Conservation (phyloP, 371 early-diverging fungal genomes). For the Mortierella sp. region DNA sequence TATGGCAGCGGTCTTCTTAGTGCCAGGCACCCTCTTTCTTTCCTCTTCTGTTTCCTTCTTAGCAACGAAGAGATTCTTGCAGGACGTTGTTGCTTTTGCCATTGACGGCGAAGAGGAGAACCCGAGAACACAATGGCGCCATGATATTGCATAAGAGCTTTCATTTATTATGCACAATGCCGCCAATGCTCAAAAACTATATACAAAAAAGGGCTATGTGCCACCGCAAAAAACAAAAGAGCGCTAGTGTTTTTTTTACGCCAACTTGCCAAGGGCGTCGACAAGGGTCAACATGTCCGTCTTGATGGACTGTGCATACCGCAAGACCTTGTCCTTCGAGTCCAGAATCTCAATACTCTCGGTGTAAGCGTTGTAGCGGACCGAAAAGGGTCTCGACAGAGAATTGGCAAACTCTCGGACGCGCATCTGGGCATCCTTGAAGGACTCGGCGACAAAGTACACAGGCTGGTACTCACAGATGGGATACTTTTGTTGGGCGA, state of each 20-base stretch:
- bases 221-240: not conserved
- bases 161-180: not conserved
- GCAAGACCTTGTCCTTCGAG: constrained; percentile 81
- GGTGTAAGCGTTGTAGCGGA: constrained; percentile 92
- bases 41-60: too few relatives aligned
- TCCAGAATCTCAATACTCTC: constrained; percentile 93
- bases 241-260: not conserved
- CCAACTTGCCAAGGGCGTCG: constrained; percentile 73
- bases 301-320: constrained; percentile 83
- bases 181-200: too few relatives aligned
- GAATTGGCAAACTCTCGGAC: constrained; percentile 88
- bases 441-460: constrained; percentile 96
- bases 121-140: too few relatives aligned
- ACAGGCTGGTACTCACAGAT: constrained; percentile 96
- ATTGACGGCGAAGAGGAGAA: too few relatives aligned
- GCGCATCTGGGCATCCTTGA: constrained; percentile 92
- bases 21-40: too few relatives aligned
- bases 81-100: too few relatives aligned
- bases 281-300: constrained; percentile 80
- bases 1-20: too few relatives aligned
- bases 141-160: too few relatives aligned
- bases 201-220: not conserved
- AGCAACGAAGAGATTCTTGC: too few relatives aligned
- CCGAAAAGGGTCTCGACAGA: constrained; percentile 89
- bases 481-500: constrained; percentile 88